These are phyloP conservation scores for Castanea mollissima DNA, from an alignment of 306 rosid genomes.

Conservation along the genomic window DNA sequence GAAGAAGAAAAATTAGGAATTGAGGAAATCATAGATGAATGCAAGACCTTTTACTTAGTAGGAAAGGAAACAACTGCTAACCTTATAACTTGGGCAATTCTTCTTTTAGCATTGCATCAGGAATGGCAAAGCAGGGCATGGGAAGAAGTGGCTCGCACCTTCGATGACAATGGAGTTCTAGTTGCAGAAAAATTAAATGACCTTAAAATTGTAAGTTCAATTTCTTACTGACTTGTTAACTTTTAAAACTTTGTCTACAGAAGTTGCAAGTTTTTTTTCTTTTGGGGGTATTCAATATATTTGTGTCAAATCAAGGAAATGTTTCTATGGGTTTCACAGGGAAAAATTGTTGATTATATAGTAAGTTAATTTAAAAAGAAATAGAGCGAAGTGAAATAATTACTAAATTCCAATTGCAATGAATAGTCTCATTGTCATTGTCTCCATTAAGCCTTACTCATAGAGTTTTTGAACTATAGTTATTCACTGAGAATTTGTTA, in stretches of 20 bases:
- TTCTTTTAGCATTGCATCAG: slow-evolving; percentile 55
- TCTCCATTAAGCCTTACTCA: no score
- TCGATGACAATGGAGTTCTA: slow-evolving; percentile 25
- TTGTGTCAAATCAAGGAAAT: background rate
- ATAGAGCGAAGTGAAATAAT: no score
- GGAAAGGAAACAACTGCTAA: slow-evolving; percentile 75
- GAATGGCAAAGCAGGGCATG: slow-evolving; percentile 77
- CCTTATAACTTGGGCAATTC: slow-evolving; percentile 62
- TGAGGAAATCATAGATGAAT: slow-evolving; percentile 65
- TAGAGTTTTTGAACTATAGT: no score
- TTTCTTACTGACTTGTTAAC: background rate
- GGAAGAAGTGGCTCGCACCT: slow-evolving; percentile 49
- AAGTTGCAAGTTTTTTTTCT: background rate
- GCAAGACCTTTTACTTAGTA: slow-evolving; percentile 72
- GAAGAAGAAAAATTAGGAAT: slow-evolving; percentile 52
- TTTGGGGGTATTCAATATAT: background rate
- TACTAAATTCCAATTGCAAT: no score
- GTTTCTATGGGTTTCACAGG: background rate
- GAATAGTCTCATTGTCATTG: no score
- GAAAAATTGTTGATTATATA: background rate
- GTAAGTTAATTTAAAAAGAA: no score
- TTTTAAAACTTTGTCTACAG: background rate
- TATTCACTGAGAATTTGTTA: no score
- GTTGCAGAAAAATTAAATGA: slow-evolving; percentile 45
- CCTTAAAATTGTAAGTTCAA: slow-evolving; percentile 59